A percentile compares a stretch with the other conserved stretches of the same genome.
Evolutionary conservation across 306 rosid species (phyloP).

Genomic region (Medicago arabica): DNA sequence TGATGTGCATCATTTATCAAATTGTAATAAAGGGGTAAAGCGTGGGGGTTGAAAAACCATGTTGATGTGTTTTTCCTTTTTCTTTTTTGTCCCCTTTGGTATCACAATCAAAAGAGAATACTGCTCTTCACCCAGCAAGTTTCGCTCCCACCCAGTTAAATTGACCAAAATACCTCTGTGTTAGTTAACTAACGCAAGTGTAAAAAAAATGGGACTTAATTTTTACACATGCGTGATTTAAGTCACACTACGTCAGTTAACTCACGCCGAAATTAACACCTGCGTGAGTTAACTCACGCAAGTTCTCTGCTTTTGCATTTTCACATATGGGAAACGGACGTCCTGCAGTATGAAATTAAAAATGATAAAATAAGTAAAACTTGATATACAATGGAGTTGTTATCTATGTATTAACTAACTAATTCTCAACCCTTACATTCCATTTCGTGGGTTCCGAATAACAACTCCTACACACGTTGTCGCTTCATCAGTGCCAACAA

Average conservation of each 20-base stretch:
- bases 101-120: constrained; percentile 1
- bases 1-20: not conserved
- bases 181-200: too few species aligned
- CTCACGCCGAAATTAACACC: too few species aligned
- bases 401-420: not conserved
- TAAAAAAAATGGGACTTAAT: too few species aligned
- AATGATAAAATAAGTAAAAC: constrained; percentile 29
- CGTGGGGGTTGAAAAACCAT: not conserved
- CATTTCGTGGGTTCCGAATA: constrained; percentile 66
- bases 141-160: too few species aligned
- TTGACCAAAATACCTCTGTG: too few species aligned
- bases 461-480: constrained; percentile 89
- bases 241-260: too few species aligned
- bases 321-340: constrained; percentile 81
- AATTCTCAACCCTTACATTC: constrained; percentile 65
- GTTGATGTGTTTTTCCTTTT: not conserved
- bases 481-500: constrained; percentile 96
- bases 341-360: constrained; percentile 50
- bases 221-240: too few species aligned
- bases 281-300: too few species aligned
- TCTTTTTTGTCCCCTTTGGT: not conserved
- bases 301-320: too few species aligned
- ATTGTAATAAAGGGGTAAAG: not conserved
- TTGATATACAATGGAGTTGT: not conserved
- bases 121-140: too few species aligned